These are phyloP conservation scores for Dioscorea cayenensis DNA, from an alignment of 116 monocot species.

Conservation along the genomic window DNA sequence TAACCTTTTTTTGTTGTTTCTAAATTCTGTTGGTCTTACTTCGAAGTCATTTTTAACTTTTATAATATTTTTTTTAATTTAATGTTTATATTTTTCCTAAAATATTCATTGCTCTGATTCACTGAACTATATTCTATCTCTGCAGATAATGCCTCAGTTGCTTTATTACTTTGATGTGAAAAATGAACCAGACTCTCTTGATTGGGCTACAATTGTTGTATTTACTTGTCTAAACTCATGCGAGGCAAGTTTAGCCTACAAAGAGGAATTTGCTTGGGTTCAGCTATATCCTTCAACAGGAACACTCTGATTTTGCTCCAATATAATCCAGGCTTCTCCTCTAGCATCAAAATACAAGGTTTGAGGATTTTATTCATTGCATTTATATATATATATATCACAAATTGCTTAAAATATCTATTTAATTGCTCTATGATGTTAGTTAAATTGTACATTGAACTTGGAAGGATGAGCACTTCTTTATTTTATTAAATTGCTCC, in stretches of 20 bases:
- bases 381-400: too few species aligned
- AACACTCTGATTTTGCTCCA: neutral
- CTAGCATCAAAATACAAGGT: too few species aligned
- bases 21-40: too few species aligned
- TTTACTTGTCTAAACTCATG: conserved; percentile 75
- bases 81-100: neutral
- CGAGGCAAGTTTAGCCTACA: conserved; percentile 43
- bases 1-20: too few species aligned
- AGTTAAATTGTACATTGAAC: too few species aligned
- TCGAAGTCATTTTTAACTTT: too few species aligned
- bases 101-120: neutral
- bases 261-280: conserved; percentile 90
- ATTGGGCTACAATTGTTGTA: conserved; percentile 78
- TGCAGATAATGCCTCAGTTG: conserved; percentile 89
- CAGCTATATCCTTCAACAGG: conserved; percentile 42
- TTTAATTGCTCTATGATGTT: too few species aligned
- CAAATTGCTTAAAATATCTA: too few species aligned
- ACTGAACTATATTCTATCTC: neutral
- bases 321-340: neutral
- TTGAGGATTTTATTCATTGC: too few species aligned
- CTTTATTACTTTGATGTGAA: conserved; percentile 76
- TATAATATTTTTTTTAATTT: neutral
- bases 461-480: too few species aligned
- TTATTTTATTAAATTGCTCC: too few species aligned
- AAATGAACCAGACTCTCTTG: conserved; percentile 74